These are phyloP conservation scores for Suillus alpinus DNA, from an alignment of 768 basidiomycete genomes.

Conservation along the genomic window DNA sequence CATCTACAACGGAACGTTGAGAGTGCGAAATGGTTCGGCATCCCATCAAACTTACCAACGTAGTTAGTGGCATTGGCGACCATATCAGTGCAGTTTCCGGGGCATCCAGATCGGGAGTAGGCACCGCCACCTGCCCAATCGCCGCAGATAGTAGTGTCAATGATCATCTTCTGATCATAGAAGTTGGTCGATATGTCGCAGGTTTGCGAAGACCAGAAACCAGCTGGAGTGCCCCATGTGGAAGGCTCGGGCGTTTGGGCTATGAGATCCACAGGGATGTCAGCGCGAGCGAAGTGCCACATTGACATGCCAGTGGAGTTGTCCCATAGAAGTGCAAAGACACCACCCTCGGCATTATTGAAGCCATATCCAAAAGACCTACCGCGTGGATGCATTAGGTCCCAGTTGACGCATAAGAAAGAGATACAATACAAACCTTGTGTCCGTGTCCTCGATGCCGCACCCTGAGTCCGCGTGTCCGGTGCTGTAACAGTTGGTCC, in stretches of 20 bases:
- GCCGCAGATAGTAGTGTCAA: conserved; percentile 35
- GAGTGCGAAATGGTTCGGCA: neutral
- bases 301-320: conserved; percentile 43
- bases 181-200: conserved; percentile 53
- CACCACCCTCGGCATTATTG: conserved; percentile 43
- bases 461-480: conserved; percentile 45
- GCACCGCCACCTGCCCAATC: conserved; percentile 23
- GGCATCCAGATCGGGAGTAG: conserved; percentile 29
- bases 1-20: conserved; percentile 33
- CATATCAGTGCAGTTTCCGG: conserved; percentile 42
- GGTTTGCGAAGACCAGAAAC: conserved; percentile 44
- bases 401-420: conserved; percentile 27
- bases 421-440: conserved; percentile 1
- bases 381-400: conserved; percentile 18
- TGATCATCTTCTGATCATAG: conserved; percentile 45
- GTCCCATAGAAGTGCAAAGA: conserved; percentile 56
- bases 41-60: conserved; percentile 32
- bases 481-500: conserved; percentile 40
- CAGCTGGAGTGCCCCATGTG: conserved; percentile 51
- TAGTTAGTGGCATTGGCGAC: conserved; percentile 60
- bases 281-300: conserved; percentile 54
- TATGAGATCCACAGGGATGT: conserved; percentile 52
- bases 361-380: conserved; percentile 40
- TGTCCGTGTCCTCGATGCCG: conserved; percentile 41
- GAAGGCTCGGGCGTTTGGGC: conserved; percentile 42